Base-by-base conservation (phyloP, 768 basidiomycete species). In the Panellus pusillus region DNA sequence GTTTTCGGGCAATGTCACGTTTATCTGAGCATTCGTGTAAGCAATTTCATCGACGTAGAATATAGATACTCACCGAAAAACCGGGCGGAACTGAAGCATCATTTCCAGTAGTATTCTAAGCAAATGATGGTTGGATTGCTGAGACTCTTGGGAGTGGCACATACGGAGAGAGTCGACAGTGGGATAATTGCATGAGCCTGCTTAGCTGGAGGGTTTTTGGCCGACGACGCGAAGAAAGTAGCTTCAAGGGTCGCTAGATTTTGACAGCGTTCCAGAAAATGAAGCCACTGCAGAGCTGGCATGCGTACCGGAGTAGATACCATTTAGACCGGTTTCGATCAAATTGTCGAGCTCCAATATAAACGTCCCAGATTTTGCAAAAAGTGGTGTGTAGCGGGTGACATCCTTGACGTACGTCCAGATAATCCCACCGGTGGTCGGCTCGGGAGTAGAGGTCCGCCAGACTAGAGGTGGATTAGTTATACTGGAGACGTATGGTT, bases 351-450 rank as follows among this genome's bases (percentile, higher is more conserved):
- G 71, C 65, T 90, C 81, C 11, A 91, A 70, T 49, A 91, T 85
- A 61, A 91, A 84, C 0, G 79, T 78, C 7, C 89, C 88, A 0
- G 81, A 70, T 56, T 83, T 77, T 1, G 81, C 72, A 63, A 91
- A 91, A 36, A 92, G 76, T 1, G 87, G 86, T 4, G 76, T 79
- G 55, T 84, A 91, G 19, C 81, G 81, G 7, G 87, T 86, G 20
- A 86, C 86, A 60, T 91, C 89, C 64, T 91, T 91, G 60, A 82
- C 66, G 50, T 80, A 84, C 1, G 87, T 89, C 89, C 88, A 91
- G 44, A 89, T 83, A 54, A 91, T 89, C 11, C 89, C 89, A 44
- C 80, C 75, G 3, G 79, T 75, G 0, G 82, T 85, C 0, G 89
- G 89, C 66, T 91, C 89, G 0, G 89, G 84, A 15, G 89, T 91